Percentiles rank a stretch among this genome's conserved stretches.
phyloP scores from a whole-genome alignment of 768 basidiomycete species.

The Leucocoprinus leucothites region DNA sequence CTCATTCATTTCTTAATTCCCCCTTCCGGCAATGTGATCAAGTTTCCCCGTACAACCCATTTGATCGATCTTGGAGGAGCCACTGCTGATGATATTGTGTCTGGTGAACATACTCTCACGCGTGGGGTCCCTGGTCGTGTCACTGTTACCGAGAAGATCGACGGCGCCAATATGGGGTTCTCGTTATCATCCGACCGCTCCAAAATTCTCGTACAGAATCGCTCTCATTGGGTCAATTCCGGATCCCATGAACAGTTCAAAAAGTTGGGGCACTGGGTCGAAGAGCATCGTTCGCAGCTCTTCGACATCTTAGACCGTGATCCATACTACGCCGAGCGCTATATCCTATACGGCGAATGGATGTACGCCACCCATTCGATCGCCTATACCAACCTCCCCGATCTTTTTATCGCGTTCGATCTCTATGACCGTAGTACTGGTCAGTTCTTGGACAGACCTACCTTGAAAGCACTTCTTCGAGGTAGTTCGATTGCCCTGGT shows the following conservation, averaged over 20 bases:
- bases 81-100: constrained; percentile 49
- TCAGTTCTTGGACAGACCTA: constrained; percentile 35
- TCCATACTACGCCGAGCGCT: constrained; percentile 52
- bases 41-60: constrained; percentile 63
- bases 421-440: constrained; percentile 49
- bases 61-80: constrained; percentile 56
- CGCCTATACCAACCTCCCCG: constrained; percentile 50
- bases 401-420: constrained; percentile 58
- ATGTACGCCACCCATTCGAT: constrained; percentile 61
- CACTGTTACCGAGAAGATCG: constrained; percentile 61
- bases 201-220: constrained; percentile 54
- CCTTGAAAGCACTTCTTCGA: constrained; percentile 31
- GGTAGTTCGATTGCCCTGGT: constrained; percentile 38
- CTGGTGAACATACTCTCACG: constrained; percentile 20
- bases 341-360: constrained; percentile 64
- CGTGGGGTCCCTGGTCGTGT: constrained; percentile 24
- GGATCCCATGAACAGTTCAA: constrained; percentile 61
- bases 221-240: constrained; percentile 57
- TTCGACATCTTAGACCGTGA: constrained; percentile 42
- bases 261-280: constrained; percentile 53
- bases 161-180: constrained; percentile 68
- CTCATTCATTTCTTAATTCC: constrained; percentile 43
- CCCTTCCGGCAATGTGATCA: constrained; percentile 33
- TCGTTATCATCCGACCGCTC: constrained; percentile 46
- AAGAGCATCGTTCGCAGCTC: constrained; percentile 42